A percentile compares a stretch with the other conserved stretches of the same genome.
Conservation (phyloP, 371 early-diverging fungal species). For the Mucor piriformis region DNA sequence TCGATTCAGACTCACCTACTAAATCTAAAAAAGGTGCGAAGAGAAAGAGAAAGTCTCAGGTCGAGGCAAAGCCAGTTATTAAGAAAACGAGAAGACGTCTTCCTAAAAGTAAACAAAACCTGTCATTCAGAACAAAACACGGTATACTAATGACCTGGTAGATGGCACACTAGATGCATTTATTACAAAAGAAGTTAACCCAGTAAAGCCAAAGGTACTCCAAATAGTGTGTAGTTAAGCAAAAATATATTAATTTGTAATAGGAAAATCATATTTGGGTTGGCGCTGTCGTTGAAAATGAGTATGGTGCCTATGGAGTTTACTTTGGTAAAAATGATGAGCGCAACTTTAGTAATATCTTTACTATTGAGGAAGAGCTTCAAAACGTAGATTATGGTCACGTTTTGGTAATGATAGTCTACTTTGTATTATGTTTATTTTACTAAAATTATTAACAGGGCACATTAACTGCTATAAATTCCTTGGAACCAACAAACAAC, state of each 20-base stretch:
- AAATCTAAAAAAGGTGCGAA: slow-evolving; percentile 4
- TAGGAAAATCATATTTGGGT: slow-evolving; percentile 18
- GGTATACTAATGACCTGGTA: not conserved
- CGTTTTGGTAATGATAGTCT: slow-evolving; percentile 11
- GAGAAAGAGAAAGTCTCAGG: slow-evolving; percentile 9
- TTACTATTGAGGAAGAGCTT: slow-evolving; percentile 1
- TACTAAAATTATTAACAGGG: slow-evolving; percentile 1
- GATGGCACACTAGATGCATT: not conserved
- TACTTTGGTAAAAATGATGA: slow-evolving; percentile 19
- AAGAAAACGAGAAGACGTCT: slow-evolving; percentile 1
- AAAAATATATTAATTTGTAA: not conserved
- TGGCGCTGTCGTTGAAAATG: slow-evolving; percentile 14
- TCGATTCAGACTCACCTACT: not conserved
- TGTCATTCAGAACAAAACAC: no score
- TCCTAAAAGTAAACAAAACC: slow-evolving; percentile 7
- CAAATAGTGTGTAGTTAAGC: not conserved
- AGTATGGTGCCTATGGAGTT: slow-evolving; percentile 13
- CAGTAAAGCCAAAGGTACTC: not conserved
- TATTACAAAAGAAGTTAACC: not conserved
- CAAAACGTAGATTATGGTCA: slow-evolving; percentile 20
- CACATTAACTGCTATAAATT: slow-evolving; percentile 9
- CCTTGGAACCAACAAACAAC: not conserved
- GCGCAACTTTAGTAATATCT: slow-evolving; percentile 10
- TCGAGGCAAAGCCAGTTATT: not conserved
- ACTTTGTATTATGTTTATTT: not conserved